These are phyloP conservation scores for Penicillium soppii DNA, from an alignment of 495 filamentous ascomycete species.

Conservation along the genomic window DNA sequence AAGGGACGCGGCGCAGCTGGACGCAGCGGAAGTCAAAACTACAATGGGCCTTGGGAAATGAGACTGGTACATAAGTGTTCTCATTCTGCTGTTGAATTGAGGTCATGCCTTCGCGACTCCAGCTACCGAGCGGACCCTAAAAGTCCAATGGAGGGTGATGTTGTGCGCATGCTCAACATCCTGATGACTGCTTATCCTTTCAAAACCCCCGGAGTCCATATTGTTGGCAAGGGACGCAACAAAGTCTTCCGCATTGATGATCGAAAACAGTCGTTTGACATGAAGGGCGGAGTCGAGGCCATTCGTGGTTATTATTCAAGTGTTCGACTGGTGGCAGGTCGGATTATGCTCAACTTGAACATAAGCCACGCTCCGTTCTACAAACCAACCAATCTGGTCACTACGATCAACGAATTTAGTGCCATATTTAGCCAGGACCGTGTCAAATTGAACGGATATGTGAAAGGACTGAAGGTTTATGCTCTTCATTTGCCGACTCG, in stretches of 20 bases:
- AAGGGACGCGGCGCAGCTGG: too few relatives aligned
- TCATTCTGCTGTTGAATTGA: neutral
- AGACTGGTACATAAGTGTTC: neutral
- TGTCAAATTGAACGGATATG: conserved; percentile 1
- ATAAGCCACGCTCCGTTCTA: conserved; percentile 29
- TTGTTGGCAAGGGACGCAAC: conserved; percentile 12
- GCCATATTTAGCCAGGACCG: neutral
- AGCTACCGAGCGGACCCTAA: neutral
- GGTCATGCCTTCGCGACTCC: neutral
- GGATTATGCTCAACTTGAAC: conserved; percentile 51
- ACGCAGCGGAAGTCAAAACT: neutral
- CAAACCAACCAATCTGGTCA: too few relatives aligned
- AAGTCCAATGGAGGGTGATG: too few relatives aligned
- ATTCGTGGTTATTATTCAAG: conserved; percentile 49
- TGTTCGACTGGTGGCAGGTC: conserved; percentile 37
- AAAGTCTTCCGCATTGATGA: conserved; percentile 23
- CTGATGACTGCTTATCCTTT: conserved; percentile 27
- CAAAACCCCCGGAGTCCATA: conserved; percentile 13
- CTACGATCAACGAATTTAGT: conserved; percentile 22
- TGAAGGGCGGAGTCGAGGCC: conserved; percentile 34
- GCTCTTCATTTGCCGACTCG: conserved; percentile 4
- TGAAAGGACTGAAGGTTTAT: conserved; percentile 12
- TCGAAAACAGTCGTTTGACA: conserved; percentile 22
- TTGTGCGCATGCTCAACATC: conserved; percentile 50
- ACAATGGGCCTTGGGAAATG: neutral